Conservation (phyloP, 2,329 filamentous ascomycete genomes). For the Calonectria henricotiae region DNA sequence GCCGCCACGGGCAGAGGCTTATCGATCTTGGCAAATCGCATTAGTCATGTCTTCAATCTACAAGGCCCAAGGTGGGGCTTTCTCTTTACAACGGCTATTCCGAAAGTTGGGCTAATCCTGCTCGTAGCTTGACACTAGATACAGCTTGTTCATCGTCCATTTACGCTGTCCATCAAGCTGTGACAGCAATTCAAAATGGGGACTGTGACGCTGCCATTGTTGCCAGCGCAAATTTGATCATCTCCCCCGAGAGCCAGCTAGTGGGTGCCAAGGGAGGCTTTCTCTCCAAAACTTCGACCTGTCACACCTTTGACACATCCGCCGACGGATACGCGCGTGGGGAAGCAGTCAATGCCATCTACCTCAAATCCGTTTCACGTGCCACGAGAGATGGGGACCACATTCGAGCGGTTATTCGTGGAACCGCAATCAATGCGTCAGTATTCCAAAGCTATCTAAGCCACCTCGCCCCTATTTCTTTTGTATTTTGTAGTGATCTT, state of each 20-base stretch:
- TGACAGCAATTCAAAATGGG: constrained; percentile 51
- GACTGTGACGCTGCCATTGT: constrained; percentile 58
- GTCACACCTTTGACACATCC: constrained; percentile 55
- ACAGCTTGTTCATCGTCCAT: constrained; percentile 59
- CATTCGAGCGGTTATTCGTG: constrained; percentile 49
- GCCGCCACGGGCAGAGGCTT: constrained; percentile 1
- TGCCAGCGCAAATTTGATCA: constrained; percentile 57
- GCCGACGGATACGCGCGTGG: constrained; percentile 58
- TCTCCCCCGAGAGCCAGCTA: constrained; percentile 48
- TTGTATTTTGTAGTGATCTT: too few species aligned
- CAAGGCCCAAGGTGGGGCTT: constrained; percentile 53
- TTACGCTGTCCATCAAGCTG: constrained; percentile 47
- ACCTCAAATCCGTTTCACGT: constrained; percentile 54
- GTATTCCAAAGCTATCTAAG: not conserved
- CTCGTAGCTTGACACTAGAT: constrained; percentile 34
- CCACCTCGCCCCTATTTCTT: too few species aligned
- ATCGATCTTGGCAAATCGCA: constrained; percentile 49
- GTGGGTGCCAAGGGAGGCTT: constrained; percentile 42
- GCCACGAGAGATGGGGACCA: constrained; percentile 51
- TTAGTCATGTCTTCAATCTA: constrained; percentile 58
- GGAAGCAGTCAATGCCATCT: constrained; percentile 55
- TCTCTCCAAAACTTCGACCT: constrained; percentile 46
- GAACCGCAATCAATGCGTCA: constrained; percentile 39
- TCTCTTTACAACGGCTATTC: not conserved
- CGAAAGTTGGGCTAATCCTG: constrained; percentile 30